Evolutionary conservation across 768 basidiomycete genomes (phyloP).

Genomic region (Boletus rubroflammeus): DNA sequence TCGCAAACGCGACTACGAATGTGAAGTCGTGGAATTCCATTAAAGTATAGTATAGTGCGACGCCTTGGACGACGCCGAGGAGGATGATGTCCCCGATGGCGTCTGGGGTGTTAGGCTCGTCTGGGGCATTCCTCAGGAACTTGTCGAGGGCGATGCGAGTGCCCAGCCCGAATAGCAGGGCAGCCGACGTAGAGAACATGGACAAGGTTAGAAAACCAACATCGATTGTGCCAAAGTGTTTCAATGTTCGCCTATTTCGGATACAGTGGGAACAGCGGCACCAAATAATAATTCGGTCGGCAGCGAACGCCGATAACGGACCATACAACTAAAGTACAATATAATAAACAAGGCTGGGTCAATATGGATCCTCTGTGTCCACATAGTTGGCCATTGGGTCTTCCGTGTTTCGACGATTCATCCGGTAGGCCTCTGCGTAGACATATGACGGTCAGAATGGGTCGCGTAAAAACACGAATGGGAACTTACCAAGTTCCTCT

Average conservation of each 20-base stretch:
- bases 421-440: slow-evolving; percentile 82
- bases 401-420: slow-evolving; percentile 63
- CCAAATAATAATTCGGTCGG: slow-evolving; percentile 4
- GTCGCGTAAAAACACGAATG: background rate
- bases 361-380: slow-evolving; percentile 45
- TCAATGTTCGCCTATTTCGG: slow-evolving; percentile 23
- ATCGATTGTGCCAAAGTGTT: slow-evolving; percentile 7
- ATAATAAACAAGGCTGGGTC: background rate
- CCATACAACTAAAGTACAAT: background rate
- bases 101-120: slow-evolving; percentile 28
- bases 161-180: slow-evolving; percentile 71
- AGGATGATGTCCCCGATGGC: slow-evolving; percentile 60
- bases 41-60: slow-evolving; percentile 65
- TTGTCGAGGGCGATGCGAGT: slow-evolving; percentile 67
- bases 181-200: slow-evolving; percentile 56
- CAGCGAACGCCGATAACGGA: background rate
- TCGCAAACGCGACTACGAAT: slow-evolving; percentile 52
- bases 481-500: slow-evolving; percentile 70
- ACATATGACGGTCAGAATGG: slow-evolving; percentile 9
- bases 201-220: slow-evolving; percentile 22
- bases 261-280: slow-evolving; percentile 13
- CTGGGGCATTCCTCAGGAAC: slow-evolving; percentile 40
- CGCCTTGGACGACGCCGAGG: slow-evolving; percentile 71
- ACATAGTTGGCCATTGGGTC: slow-evolving; percentile 95
- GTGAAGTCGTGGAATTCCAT: slow-evolving; percentile 51